phyloP scores from a whole-genome alignment of 768 basidiomycete species.

The Trametes maxima region DNA sequence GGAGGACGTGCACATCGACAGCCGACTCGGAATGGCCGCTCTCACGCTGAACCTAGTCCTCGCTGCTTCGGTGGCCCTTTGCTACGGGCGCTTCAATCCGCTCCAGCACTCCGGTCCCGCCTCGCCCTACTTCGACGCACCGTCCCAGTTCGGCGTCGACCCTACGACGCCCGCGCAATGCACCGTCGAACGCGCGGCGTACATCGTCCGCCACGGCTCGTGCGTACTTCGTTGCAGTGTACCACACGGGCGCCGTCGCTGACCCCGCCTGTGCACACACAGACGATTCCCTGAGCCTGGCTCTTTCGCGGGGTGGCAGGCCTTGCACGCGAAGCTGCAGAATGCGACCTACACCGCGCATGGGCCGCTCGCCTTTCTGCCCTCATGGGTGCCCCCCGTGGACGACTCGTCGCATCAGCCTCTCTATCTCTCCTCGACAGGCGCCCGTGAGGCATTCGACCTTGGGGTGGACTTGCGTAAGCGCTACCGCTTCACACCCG shows the following conservation, averaged over 20 bases:
- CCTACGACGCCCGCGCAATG: slow-evolving; percentile 40
- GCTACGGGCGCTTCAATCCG: slow-evolving; percentile 36
- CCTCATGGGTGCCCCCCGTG: slow-evolving; percentile 44
- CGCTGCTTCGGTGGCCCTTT: not conserved
- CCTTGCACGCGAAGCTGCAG: slow-evolving; percentile 43
- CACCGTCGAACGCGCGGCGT: slow-evolving; percentile 46
- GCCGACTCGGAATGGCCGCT: not conserved
- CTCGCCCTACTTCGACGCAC: slow-evolving; percentile 47
- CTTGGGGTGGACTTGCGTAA: slow-evolving; percentile 44
- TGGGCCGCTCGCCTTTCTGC: slow-evolving; percentile 44
- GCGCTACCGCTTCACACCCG: slow-evolving; percentile 42
- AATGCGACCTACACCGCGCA: slow-evolving; percentile 41
- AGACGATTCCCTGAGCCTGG: slow-evolving; percentile 47
- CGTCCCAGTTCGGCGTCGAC: slow-evolving; percentile 39
- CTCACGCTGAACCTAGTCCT: not conserved
- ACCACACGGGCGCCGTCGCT: not conserved
- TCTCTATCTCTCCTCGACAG: slow-evolving; percentile 42
- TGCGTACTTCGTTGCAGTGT: slow-evolving; percentile 21
- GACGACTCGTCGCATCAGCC: slow-evolving; percentile 44
- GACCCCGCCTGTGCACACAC: not conserved
- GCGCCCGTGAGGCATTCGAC: slow-evolving; percentile 43
- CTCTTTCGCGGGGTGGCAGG: slow-evolving; percentile 43
- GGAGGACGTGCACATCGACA: not conserved
- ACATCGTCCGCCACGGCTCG: slow-evolving; percentile 48
- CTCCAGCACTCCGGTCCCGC: slow-evolving; percentile 46